A percentile compares a stretch with the other conserved stretches of the same genome.
Conservation (phyloP, 345 rosid species). For the Sonneratia caseolaris region DNA sequence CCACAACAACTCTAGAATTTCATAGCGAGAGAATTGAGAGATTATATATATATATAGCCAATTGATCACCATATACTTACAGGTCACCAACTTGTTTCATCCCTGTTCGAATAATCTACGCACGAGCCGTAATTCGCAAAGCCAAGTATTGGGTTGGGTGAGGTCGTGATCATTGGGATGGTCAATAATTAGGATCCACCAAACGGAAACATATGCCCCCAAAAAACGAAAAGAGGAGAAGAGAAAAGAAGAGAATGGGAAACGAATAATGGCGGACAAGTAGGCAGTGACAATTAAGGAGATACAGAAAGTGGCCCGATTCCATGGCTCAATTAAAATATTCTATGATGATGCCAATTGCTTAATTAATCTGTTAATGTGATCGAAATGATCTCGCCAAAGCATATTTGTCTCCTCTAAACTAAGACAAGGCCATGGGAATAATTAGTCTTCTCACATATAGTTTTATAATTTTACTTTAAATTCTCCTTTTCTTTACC, state of each 20-base stretch:
- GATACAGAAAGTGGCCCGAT: neutral
- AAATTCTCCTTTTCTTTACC: too few species aligned
- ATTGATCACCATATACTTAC: too few species aligned
- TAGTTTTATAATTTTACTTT: too few species aligned
- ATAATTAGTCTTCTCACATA: neutral
- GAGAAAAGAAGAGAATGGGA: neutral
- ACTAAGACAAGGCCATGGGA: neutral
- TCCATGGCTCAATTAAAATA: neutral
- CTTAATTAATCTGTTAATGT: neutral
- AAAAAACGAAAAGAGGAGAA: too few species aligned
- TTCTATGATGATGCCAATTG: neutral
- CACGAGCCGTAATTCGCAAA: neutral
- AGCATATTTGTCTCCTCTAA: conserved; percentile 1
- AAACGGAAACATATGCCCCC: neutral
- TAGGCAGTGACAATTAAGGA: neutral
- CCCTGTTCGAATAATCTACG: neutral
- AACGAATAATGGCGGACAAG: neutral
- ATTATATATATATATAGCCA: too few species aligned
- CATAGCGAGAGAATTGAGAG: too few species aligned
- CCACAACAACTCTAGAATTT: too few species aligned
- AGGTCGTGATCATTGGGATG: neutral
- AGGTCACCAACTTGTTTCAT: too few species aligned
- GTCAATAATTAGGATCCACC: neutral
- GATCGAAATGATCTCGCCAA: neutral
- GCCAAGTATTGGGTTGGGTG: neutral